phyloP scores from a whole-genome alignment of 768 basidiomycete species.

The Albatrellus ellisii region DNA sequence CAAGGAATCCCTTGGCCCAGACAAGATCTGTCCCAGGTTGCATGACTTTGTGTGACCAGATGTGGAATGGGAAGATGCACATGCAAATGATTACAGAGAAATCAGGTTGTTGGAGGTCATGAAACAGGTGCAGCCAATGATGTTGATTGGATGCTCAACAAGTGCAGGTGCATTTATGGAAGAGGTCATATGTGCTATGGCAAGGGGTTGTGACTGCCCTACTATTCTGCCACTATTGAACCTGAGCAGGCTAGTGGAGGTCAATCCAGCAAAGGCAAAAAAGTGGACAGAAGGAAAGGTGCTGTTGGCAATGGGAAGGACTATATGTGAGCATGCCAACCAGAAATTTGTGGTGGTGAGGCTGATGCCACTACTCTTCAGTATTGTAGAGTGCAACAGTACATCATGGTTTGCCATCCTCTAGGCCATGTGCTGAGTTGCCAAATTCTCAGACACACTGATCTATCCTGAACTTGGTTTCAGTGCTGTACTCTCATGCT shows the following conservation, averaged over 20 bases:
- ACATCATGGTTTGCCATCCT: neutral
- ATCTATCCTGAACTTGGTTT: slow-evolving; percentile 83
- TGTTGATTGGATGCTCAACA: slow-evolving; percentile 79
- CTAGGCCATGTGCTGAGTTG: neutral
- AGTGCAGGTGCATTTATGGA: slow-evolving; percentile 66
- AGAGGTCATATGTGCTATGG: slow-evolving; percentile 58
- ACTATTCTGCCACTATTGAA: slow-evolving; percentile 81
- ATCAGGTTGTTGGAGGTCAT: slow-evolving; percentile 56
- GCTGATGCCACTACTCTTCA: slow-evolving; percentile 15
- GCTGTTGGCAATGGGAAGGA: slow-evolving; percentile 61
- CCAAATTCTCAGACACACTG: slow-evolving; percentile 38
- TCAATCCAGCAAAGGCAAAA: slow-evolving; percentile 53
- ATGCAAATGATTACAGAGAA: slow-evolving; percentile 25
- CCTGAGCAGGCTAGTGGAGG: slow-evolving; percentile 67
- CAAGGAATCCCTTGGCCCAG: slow-evolving; percentile 31
- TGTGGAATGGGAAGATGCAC: slow-evolving; percentile 37
- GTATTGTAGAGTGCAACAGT: slow-evolving; percentile 66
- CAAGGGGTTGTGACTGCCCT: slow-evolving; percentile 52
- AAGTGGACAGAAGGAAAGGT: slow-evolving; percentile 75
- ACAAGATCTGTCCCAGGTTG: slow-evolving; percentile 32
- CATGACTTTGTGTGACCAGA: slow-evolving; percentile 44
- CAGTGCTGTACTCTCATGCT: slow-evolving; percentile 60
- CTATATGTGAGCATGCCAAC: slow-evolving; percentile 37
- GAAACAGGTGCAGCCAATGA: slow-evolving; percentile 60
- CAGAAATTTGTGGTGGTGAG: neutral